These are phyloP conservation scores for Penstemon barbatus DNA, from an alignment of 257 asterid species.

Conservation along the genomic window DNA sequence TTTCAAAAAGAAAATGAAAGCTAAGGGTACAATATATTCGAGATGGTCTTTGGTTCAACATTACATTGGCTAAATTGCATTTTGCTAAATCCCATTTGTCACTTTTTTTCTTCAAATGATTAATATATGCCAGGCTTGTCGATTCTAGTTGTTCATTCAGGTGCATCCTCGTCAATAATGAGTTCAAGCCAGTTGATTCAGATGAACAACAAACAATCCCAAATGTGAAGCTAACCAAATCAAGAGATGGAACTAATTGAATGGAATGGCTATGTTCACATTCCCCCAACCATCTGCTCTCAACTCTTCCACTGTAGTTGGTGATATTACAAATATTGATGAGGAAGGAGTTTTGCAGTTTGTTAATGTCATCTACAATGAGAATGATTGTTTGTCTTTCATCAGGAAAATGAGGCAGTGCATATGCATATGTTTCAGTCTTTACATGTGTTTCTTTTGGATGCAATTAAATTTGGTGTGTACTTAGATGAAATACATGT, in stretches of 20 bases:
- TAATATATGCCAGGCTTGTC: slow-evolving; percentile 42
- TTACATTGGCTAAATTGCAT: too few species aligned
- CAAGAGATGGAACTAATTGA: slow-evolving; percentile 87
- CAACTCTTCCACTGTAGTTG: slow-evolving; percentile 82
- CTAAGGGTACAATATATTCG: neutral
- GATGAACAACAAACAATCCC: slow-evolving; percentile 88
- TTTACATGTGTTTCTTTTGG: neutral
- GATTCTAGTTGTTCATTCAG: slow-evolving; percentile 42
- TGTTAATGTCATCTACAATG: too few species aligned
- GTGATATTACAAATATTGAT: slow-evolving; percentile 93
- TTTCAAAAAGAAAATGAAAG: neutral
- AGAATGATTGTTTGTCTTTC: too few species aligned
- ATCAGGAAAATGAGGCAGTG: slow-evolving; percentile 32
- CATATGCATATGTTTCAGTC: slow-evolving; percentile 22
- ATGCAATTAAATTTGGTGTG: slow-evolving; percentile 7
- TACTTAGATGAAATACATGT: slow-evolving; percentile 31
- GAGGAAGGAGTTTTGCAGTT: slow-evolving; percentile 78
- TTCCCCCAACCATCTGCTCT: slow-evolving; percentile 86
- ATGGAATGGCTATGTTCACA: slow-evolving; percentile 84
- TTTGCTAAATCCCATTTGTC: neutral
- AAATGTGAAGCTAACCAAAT: slow-evolving; percentile 87
- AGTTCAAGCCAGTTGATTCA: slow-evolving; percentile 73
- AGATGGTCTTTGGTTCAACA: neutral
- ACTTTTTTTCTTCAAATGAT: neutral
- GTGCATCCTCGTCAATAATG: slow-evolving; percentile 41